phyloP scores from a whole-genome alignment of 2,329 filamentous ascomycete species.

The Neoascochyta sp. region DNA sequence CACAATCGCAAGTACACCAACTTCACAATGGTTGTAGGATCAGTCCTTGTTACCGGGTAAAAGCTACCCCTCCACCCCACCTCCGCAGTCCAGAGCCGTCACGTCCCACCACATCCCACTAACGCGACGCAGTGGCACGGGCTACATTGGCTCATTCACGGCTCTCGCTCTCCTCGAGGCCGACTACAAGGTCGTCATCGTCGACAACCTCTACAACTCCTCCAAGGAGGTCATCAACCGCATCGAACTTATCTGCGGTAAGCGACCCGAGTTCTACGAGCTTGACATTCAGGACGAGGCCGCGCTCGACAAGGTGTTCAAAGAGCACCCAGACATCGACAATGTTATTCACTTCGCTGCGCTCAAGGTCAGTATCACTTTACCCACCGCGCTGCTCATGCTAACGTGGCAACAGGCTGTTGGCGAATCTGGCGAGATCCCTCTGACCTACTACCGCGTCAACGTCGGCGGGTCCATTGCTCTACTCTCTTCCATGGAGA shows the following conservation, averaged over 20 bases:
- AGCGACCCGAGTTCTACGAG: slow-evolving; percentile 79
- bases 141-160: slow-evolving; percentile 99
- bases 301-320: slow-evolving; percentile 80
- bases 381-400: too few relatives aligned
- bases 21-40: slow-evolving; percentile 69
- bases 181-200: slow-evolving; percentile 93
- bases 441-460: slow-evolving; percentile 95
- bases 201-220: slow-evolving; percentile 97
- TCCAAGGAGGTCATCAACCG: slow-evolving; percentile 87
- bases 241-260: slow-evolving; percentile 89
- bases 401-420: slow-evolving; percentile 65
- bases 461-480: slow-evolving; percentile 91
- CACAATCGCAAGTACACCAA: too few relatives aligned
- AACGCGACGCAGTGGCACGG: slow-evolving; percentile 68
- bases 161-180: slow-evolving; percentile 85
- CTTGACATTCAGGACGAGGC: slow-evolving; percentile 83
- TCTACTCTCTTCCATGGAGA: slow-evolving; percentile 81
- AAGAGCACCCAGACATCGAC: slow-evolving; percentile 87
- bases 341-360: slow-evolving; percentile 99
- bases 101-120: slow-evolving; percentile 1
- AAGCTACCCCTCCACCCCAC: slow-evolving; percentile 40
- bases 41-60: slow-evolving; percentile 90
- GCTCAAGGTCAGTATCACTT: slow-evolving; percentile 66
- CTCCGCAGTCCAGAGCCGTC: slow-evolving; percentile 7
- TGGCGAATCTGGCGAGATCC: slow-evolving; percentile 89